Percentiles rank a stretch among this genome's conserved stretches.
Evolutionary conservation across 78 protist species (phyloP).

Genomic region (Diacronema lutheri): DNA sequence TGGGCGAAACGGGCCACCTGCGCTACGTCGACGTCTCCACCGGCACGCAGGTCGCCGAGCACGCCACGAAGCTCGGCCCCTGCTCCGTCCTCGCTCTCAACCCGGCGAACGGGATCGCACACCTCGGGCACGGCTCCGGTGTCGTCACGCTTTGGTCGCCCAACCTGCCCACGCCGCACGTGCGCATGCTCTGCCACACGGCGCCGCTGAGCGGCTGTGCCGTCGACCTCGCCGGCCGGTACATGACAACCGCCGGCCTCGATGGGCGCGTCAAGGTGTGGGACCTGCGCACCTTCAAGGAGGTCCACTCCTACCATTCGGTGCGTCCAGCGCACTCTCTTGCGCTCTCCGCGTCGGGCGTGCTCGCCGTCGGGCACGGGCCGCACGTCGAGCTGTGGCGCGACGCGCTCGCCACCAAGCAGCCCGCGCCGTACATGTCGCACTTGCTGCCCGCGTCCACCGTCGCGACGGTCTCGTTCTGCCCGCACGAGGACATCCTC

Average conservation of each 20-base stretch:
- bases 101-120: conserved; percentile 82
- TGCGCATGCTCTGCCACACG: conserved; percentile 73
- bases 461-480: conserved; percentile 59
- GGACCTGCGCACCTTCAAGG: conserved; percentile 86
- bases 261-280: conserved; percentile 85
- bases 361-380: conserved; percentile 78
- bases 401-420: conserved; percentile 32
- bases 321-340: conserved; percentile 52
- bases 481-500: conserved; percentile 95
- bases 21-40: conserved; percentile 69
- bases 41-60: conserved; percentile 63
- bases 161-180: conserved; percentile 64
- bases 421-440: conserved; percentile 66
- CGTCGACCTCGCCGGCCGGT: conserved; percentile 62
- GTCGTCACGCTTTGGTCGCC: conserved; percentile 90
- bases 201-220: conserved; percentile 57
- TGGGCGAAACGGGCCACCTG: conserved; percentile 42
- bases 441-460: neutral
- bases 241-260: conserved; percentile 71
- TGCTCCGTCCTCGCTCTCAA: conserved; percentile 58
- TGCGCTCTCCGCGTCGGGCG: conserved; percentile 70
- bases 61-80: conserved; percentile 45
- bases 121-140: conserved; percentile 80
- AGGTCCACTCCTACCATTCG: conserved; percentile 69
- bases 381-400: conserved; percentile 46